Base-by-base conservation (phyloP, 2,329 filamentous ascomycete species). In the Alternaria atra region DNA sequence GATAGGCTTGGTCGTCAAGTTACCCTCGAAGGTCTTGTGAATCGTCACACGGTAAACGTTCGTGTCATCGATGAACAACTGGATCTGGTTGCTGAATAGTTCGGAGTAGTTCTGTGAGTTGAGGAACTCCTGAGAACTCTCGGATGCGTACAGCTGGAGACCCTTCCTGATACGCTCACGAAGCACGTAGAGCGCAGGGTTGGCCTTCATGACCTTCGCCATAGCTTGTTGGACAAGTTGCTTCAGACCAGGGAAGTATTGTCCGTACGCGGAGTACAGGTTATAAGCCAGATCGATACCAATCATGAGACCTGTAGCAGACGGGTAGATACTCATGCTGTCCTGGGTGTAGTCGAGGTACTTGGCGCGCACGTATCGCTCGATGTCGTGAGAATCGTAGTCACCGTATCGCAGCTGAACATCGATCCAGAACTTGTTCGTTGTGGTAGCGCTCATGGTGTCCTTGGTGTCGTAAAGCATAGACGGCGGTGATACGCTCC, bases 61-160 rank as follows among this genome's bases (percentile, higher is more conserved):
- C 62, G 95, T 99, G 77, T 99, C 95, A 72, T 99, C 95, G 66
- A 99, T 98, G 83, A 99, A 99, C 48, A 99, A 86, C 82, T 99
- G 95, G 30, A 96, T 97, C 83, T 98, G 94, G 80, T 97, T 97
- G 84, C 94, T 99, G 85, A 99, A 99, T 35, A 99, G 85, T 78
- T 99, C 95, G 0, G 95, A 97, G 83, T 99, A 99, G 79, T 99
- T 99, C 81, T 99, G 95, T 1, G 94, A 98, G 83, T 99, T 99
- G 69, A 99, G 82, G 85, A 99, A 99, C 81, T 99, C 96, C 75
- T 99, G 95, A 81, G 97, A 98, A 83, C 93, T 97, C 83, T 99
- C 96, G 0, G 94, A 98, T 3, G 95, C 95, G 74, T 99, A 99
- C 13, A 99, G 85, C 82, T 99, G 95, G 60, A 99, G 87, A 85